Conservation (phyloP, 1,284 basidiomycete genomes). For the Ceratobasidium papillatum region DNA sequence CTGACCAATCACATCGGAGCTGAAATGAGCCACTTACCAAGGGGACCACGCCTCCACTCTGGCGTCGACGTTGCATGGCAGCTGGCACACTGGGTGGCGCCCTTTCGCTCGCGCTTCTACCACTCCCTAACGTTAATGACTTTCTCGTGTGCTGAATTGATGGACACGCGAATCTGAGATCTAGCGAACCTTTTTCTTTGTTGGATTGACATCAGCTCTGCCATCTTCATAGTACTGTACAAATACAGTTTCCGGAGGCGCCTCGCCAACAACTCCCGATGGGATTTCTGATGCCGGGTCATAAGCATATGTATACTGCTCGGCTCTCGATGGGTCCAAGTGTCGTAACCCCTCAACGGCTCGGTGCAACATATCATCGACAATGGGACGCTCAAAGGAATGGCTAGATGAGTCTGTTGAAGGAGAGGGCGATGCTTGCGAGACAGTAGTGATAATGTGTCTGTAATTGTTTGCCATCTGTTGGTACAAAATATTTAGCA, state of each 20-base stretch:
- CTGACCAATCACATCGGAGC: constrained; percentile 41
- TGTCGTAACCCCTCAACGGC: constrained; percentile 31
- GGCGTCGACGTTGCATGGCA: constrained; percentile 84
- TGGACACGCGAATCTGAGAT: constrained; percentile 7
- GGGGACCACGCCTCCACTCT: constrained; percentile 80
- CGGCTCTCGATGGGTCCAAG: constrained; percentile 31
- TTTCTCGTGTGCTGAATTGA: constrained; percentile 22
- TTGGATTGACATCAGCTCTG: constrained; percentile 14
- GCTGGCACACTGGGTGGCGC: constrained; percentile 72
- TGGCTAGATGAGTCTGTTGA: constrained; percentile 22
- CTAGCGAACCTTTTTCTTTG: constrained; percentile 32
- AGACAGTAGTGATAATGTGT: constrained; percentile 37
- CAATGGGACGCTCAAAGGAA: constrained; percentile 27
- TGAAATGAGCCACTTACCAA: constrained; percentile 61
- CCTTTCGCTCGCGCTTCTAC: constrained; percentile 38
- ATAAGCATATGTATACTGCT: constrained; percentile 17
- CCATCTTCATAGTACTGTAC: constrained; percentile 37
- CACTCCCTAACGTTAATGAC: constrained; percentile 23
- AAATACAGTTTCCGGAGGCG: constrained; percentile 21
- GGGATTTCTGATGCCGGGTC: background rate
- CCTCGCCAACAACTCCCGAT: constrained; percentile 19
- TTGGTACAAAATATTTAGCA: background rate
- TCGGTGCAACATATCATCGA: constrained; percentile 37
- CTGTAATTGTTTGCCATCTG: constrained; percentile 32
- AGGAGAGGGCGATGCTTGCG: constrained; percentile 30